Conservation (phyloP, 2,329 filamentous ascomycete genomes). For the Fusarium guadeloupense region DNA sequence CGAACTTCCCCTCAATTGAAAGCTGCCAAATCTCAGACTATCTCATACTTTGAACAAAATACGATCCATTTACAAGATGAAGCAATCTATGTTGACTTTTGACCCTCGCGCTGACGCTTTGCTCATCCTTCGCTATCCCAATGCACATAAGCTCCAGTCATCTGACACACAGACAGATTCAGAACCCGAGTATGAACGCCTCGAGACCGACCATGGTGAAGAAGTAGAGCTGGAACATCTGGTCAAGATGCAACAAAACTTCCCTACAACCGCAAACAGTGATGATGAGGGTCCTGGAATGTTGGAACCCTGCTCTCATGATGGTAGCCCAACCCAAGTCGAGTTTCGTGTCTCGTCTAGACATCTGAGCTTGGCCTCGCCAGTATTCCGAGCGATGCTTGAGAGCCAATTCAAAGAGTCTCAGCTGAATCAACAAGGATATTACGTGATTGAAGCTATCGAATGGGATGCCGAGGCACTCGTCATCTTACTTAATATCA, state of each 20-base stretch:
- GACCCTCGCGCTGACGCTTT: constrained; percentile 19
- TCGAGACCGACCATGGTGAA: not conserved
- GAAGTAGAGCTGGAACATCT: constrained; percentile 7
- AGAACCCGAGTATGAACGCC: constrained; percentile 17
- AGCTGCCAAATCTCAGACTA: not conserved
- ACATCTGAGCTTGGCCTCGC: constrained; percentile 27
- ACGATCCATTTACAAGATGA: constrained; percentile 11
- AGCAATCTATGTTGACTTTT: constrained; percentile 15
- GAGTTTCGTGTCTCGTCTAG: constrained; percentile 23
- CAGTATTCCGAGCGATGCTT: constrained; percentile 26
- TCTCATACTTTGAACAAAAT: not conserved
- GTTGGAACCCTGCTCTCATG: not conserved
- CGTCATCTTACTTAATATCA: constrained; percentile 42
- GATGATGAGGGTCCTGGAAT: constrained; percentile 12
- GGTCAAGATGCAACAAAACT: constrained; percentile 10
- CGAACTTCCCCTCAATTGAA: constrained; percentile 24
- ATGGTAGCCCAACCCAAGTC: not conserved
- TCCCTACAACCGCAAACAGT: constrained; percentile 17
- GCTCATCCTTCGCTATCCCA: constrained; percentile 15
- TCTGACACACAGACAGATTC: constrained; percentile 10
- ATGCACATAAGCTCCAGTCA: not conserved
- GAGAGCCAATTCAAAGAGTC: constrained; percentile 19
- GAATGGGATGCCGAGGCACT: constrained; percentile 45
- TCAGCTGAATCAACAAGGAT: not conserved
- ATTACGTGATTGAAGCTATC: constrained; percentile 13